Percentiles rank a stretch among this genome's conserved stretches.
Evolutionary conservation across 2,329 filamentous ascomycete genomes (phyloP).

Genomic region (Cadophora gregata): DNA sequence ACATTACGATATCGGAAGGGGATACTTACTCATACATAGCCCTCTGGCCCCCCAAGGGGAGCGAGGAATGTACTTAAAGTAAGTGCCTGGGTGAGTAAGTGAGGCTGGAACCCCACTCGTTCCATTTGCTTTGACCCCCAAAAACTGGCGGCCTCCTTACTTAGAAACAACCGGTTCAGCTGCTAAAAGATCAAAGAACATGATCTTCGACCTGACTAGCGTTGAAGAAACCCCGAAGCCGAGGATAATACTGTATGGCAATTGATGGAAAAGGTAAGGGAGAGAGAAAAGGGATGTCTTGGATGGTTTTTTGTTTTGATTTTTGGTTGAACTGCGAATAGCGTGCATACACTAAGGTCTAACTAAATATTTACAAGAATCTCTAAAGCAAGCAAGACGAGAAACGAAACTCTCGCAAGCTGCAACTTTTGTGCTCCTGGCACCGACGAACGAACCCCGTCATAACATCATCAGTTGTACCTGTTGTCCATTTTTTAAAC

Average conservation of each 20-base stretch:
- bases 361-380: conserved; percentile 41
- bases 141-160: neutral
- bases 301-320: neutral
- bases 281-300: neutral
- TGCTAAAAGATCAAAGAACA: neutral
- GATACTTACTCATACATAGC: neutral
- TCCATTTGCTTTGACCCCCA: neutral
- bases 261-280: no score
- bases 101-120: neutral
- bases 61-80: neutral
- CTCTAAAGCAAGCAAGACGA: conserved; percentile 22
- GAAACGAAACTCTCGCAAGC: neutral
- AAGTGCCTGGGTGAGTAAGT: neutral
- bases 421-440: conserved; percentile 29
- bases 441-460: conserved; percentile 21
- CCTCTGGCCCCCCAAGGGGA: neutral
- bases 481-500: conserved; percentile 9
- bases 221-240: neutral
- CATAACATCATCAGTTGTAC: conserved; percentile 25
- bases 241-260: neutral
- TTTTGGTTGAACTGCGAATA: neutral
- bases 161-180: neutral
- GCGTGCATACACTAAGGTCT: conserved; percentile 34
- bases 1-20: neutral
- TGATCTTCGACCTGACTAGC: neutral